phyloP scores from a whole-genome alignment of 106 monocot species.

The Dendrobium catenatum region DNA sequence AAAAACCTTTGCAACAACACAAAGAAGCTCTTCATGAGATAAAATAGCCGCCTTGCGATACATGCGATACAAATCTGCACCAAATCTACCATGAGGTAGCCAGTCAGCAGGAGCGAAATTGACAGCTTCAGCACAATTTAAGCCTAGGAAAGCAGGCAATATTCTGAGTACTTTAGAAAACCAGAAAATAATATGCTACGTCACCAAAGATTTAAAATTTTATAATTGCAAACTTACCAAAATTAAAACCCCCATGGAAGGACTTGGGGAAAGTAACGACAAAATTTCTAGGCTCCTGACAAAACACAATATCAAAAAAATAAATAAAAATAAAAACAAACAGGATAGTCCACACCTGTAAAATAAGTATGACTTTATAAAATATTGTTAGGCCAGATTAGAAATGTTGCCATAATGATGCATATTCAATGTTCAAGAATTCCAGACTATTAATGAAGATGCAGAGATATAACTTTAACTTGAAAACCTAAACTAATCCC shows the following conservation, averaged over 20 bases:
- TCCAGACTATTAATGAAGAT: not conserved
- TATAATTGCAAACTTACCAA: constrained; percentile 36
- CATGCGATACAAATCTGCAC: constrained; percentile 58
- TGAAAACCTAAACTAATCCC: not conserved
- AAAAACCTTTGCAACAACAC: constrained; percentile 56
- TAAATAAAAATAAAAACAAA: not conserved
- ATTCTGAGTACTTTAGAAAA: not conserved
- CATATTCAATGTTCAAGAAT: not conserved
- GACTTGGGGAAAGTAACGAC: constrained; percentile 81
- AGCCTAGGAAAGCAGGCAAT: constrained; percentile 27
- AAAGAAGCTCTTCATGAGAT: constrained; percentile 79
- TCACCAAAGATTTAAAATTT: not conserved
- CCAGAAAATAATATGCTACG: not conserved
- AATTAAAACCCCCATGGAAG: constrained; percentile 80
- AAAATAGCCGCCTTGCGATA: constrained; percentile 69
- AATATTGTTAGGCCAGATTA: not conserved
- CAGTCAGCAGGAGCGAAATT: constrained; percentile 89
- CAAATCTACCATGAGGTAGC: constrained; percentile 78
- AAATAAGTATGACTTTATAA: not conserved
- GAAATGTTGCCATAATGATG: not conserved
- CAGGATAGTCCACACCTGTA: not conserved
- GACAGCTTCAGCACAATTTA: constrained; percentile 94
- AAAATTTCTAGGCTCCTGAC: constrained; percentile 85
- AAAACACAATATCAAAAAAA: not conserved
- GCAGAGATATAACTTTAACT: not conserved